Base-by-base conservation (phyloP, 2,329 filamentous ascomycete species). In the Lasiodiplodia gonubiensis region DNA sequence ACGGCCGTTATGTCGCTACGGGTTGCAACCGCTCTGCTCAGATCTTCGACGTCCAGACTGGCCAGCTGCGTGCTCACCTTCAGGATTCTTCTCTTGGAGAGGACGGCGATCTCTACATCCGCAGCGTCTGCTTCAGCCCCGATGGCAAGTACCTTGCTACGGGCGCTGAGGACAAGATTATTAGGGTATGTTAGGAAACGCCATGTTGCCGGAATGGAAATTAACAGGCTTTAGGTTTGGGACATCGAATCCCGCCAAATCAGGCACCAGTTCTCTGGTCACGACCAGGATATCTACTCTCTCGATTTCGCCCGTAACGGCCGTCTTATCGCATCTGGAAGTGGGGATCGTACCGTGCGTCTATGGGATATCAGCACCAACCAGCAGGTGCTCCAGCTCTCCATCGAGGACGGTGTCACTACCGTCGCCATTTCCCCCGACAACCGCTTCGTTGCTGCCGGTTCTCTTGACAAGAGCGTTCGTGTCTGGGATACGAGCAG, bases 11-110 rank as follows among this genome's bases (percentile, higher is more conserved):
- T 73, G 92, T 99, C 66, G 95, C 95, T 8, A 99, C 95, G 5
- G 95, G 95, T 52, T 98, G 95, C 85, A 99, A 99, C 80, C 86
- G 94, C 70, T 97, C 93, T n/a, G 95, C 95, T n/a, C 94, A 98
- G 80, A 99, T 99, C 74, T 99, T 95, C 79, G 95, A 99, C 71
- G 94, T 98, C 51, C 86, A 88, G 74, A 91, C 88, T 18, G 95
- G 95, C 67, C 88, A 92, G 72, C 95, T 94, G 78, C 89, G 98
- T 64, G 95, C 92, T 72, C 90, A 95, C 68, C 84, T 98, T 39
- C 93, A 97, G 79, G 95, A 99, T 74, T 91, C 94, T 73, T 90
- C 86, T 54, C 92, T 93, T 54, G 93, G 96, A 72, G 89, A 94
- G 73, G 90, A 92, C 66, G 94, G 94, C 33, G 95, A 99, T 80